Evolutionary conservation across 345 rosid genomes (phyloP), one percentile per base, ranked within the genome.

Genomic region (Gossypium arboreum): DNA sequence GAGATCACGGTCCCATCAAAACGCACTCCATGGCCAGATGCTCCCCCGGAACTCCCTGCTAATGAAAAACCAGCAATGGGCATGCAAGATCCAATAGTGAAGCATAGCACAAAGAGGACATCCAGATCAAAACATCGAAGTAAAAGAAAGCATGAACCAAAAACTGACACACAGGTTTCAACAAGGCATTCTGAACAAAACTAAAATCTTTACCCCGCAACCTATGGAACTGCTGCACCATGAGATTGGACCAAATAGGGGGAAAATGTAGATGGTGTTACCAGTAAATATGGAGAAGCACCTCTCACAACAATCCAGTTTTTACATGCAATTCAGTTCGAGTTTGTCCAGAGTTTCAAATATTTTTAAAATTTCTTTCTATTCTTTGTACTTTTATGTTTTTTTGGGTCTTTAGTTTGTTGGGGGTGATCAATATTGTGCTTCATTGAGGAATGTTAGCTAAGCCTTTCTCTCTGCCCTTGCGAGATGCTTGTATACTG

Each of bases 21-120:
- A 80, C 91, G 84, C 22, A 88, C 98, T 12, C 97, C 97, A 45
- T 93, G 99, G 98, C 98, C 98, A 18, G 98, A 95, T 76, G 79
- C 89, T 66, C 97, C 98, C 24, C 97, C 96, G 7, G 98, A 95
- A 86, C 93, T 91, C 76, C 91, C 89, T 2, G 76, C 86, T 0
- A 79, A 52, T 41, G 86, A 78, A 77, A 89, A 88, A 54, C 45
- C 65, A 67, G 78, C 73, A 58, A 64, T 60, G 58, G 78, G 61
- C 50, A 65, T 82, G 43, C 84, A 80, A 77, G 94, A 88, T 71
- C 85, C 85, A 24, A 60, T 67, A 8, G 78, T 70, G 22, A 90
- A 90, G 88, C 99, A 47, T 69, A 18, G 86, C 12, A 62, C 86
- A 61, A 95, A 88, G 83, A 79, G 93, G 75, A 77, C 85, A 44